phyloP scores from a whole-genome alignment of 2,329 filamentous ascomycete species.

The Rutstroemia sp. region DNA sequence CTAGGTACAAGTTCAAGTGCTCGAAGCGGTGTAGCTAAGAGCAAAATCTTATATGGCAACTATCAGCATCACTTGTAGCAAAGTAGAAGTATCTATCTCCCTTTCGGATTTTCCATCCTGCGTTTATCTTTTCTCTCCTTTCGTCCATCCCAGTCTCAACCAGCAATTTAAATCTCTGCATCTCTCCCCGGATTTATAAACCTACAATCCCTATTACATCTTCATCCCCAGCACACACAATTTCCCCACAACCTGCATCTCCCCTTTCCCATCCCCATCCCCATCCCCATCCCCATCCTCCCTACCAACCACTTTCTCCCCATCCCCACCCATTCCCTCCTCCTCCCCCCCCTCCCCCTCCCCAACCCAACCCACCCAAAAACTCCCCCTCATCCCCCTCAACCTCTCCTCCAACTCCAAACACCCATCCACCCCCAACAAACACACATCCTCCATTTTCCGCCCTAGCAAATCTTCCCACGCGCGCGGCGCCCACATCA shows the following conservation, averaged over 20 bases:
- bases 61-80: neutral
- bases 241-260: neutral
- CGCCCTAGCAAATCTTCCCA: conserved; percentile 45
- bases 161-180: too few species aligned
- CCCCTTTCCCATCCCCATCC: neutral
- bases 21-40: too few species aligned
- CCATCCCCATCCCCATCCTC: neutral
- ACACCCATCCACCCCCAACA: conserved; percentile 34
- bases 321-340: conserved; percentile 27
- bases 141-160: neutral
- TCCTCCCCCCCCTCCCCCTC: conserved; percentile 18
- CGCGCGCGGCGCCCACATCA: conserved; percentile 45
- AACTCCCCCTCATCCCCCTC: conserved; percentile 42
- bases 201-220: too few species aligned
- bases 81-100: neutral
- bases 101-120: neutral
- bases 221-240: conserved; percentile 2
- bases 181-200: too few species aligned
- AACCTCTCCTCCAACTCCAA: conserved; percentile 43
- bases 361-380: conserved; percentile 47
- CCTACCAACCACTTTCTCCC: neutral
- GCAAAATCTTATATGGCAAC: neutral
- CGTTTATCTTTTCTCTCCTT: neutral
- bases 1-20: too few species aligned
- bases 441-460: conserved; percentile 34